Percentiles rank a stretch among this genome's conserved stretches.
phyloP scores from a whole-genome alignment of 768 basidiomycete genomes.

The Panaeolus cyanescens region DNA sequence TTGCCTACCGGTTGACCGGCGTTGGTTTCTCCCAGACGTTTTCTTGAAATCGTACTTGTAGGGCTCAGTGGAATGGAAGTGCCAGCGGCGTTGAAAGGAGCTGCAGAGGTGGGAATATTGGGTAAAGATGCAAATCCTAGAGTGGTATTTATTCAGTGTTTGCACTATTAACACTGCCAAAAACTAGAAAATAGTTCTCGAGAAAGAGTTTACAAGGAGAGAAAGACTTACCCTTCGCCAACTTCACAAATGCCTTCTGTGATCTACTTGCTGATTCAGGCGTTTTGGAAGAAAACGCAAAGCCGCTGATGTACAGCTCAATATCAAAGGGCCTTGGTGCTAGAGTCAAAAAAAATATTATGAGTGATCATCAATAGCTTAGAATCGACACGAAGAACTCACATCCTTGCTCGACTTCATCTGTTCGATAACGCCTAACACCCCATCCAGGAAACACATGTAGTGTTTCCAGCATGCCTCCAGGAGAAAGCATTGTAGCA shows the following conservation, averaged over 20 bases:
- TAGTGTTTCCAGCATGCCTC: background rate
- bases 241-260: constrained; percentile 71
- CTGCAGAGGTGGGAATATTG: constrained; percentile 50
- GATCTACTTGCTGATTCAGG: constrained; percentile 68
- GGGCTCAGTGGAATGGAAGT: background rate
- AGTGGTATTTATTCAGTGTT: constrained; percentile 28
- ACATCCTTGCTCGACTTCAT: constrained; percentile 6
- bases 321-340: constrained; percentile 58
- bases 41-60: background rate
- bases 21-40: background rate
- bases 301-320: constrained; percentile 77
- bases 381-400: background rate
- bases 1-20: constrained; percentile 12
- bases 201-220: background rate
- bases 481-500: background rate
- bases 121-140: constrained; percentile 50
- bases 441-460: constrained; percentile 81
- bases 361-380: background rate
- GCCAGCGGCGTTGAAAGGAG: background rate
- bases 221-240: constrained; percentile 72
- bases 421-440: constrained; percentile 44
- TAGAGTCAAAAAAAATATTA: constrained; percentile 2
- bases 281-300: constrained; percentile 60
- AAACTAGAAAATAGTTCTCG: constrained; percentile 22
- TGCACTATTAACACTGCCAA: constrained; percentile 28